These are phyloP conservation scores for Coemansia sp. DNA, from an alignment of 192 early-diverging fungal genomes.

Conservation along the genomic window DNA sequence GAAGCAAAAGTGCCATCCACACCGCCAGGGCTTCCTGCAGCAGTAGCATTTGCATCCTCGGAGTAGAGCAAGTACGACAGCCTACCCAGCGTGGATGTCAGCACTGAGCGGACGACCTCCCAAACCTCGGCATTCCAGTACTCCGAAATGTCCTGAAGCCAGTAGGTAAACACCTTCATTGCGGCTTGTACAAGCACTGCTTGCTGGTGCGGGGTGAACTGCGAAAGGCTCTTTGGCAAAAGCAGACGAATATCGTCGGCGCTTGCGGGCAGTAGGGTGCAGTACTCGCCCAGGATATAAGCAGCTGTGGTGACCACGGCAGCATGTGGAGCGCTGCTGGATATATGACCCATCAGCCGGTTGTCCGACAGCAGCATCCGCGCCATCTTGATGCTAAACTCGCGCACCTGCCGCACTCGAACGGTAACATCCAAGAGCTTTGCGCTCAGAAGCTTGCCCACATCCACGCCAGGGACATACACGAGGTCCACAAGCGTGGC, in stretches of 20 bases:
- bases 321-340: slow-evolving; percentile 63
- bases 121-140: slow-evolving; percentile 50
- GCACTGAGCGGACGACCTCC: slow-evolving; percentile 40
- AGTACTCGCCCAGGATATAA: slow-evolving; percentile 92
- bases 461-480: slow-evolving; percentile 74
- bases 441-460: slow-evolving; percentile 67
- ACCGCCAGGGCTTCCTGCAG: slow-evolving; percentile 26
- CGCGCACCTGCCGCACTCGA: slow-evolving; percentile 81
- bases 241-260: slow-evolving; percentile 67
- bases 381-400: slow-evolving; percentile 77
- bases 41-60: not conserved
- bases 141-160: slow-evolving; percentile 42
- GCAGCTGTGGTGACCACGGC: slow-evolving; percentile 84
- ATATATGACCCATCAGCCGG: slow-evolving; percentile 64
- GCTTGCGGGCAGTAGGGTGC: slow-evolving; percentile 60
- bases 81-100: slow-evolving; percentile 20
- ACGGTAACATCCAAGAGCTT: slow-evolving; percentile 90
- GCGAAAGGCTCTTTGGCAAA: slow-evolving; percentile 61
- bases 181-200: slow-evolving; percentile 46
- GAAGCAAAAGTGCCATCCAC: slow-evolving; percentile 30
- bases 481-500: slow-evolving; percentile 78
- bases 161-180: slow-evolving; percentile 51
- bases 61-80: slow-evolving; percentile 17
- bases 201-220: slow-evolving; percentile 28
- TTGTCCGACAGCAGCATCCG: slow-evolving; percentile 70